A percentile compares a stretch with the other conserved stretches of the same genome.
These are phyloP conservation scores for Verticillium klebahnii DNA, from an alignment of 2,329 filamentous ascomycete species.

Conservation along the genomic window DNA sequence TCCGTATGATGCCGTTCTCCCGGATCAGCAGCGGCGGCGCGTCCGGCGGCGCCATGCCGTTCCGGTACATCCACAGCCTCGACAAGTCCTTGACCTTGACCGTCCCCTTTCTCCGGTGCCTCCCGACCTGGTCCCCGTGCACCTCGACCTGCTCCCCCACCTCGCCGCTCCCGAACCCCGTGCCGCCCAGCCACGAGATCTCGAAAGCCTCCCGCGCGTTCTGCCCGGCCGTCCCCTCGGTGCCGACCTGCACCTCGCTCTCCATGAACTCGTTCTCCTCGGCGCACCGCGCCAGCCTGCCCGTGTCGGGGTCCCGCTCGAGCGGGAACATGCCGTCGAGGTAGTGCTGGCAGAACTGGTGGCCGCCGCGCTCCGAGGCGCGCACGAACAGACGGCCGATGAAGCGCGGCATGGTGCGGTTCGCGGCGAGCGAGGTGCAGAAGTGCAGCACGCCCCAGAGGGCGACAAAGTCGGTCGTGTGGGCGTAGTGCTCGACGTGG, in stretches of 20 bases:
- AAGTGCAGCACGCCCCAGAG: constrained; percentile 72
- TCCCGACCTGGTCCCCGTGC: constrained; percentile 20
- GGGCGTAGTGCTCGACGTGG: constrained; percentile 77
- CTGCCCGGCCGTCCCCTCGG: constrained; percentile 36
- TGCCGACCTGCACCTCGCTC: constrained; percentile 43
- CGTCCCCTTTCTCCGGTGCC: constrained; percentile 21
- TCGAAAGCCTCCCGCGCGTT: constrained; percentile 43
- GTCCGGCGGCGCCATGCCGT: constrained; percentile 49
- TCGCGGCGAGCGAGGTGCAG: constrained; percentile 16
- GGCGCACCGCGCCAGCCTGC: constrained; percentile 35
- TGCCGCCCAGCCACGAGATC: constrained; percentile 39
- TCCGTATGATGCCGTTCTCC: constrained; percentile 32
- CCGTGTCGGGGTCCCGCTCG: constrained; percentile 33
- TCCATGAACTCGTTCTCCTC: constrained; percentile 58
- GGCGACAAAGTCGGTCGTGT: constrained; percentile 69
- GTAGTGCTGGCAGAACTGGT: constrained; percentile 58
- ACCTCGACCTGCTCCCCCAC: constrained; percentile 31
- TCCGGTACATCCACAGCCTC: constrained; percentile 58
- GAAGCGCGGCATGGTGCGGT: constrained; percentile 51
- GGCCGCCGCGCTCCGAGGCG: constrained; percentile 36
- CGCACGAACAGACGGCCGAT: constrained; percentile 52
- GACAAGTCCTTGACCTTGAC: constrained; percentile 57
- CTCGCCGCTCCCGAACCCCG: constrained; percentile 29
- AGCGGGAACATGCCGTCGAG: constrained; percentile 59
- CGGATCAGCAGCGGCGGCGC: constrained; percentile 27